These are phyloP conservation scores for Nothomitra cinnamomea DNA, from an alignment of 2,329 filamentous ascomycete genomes.

Conservation along the genomic window DNA sequence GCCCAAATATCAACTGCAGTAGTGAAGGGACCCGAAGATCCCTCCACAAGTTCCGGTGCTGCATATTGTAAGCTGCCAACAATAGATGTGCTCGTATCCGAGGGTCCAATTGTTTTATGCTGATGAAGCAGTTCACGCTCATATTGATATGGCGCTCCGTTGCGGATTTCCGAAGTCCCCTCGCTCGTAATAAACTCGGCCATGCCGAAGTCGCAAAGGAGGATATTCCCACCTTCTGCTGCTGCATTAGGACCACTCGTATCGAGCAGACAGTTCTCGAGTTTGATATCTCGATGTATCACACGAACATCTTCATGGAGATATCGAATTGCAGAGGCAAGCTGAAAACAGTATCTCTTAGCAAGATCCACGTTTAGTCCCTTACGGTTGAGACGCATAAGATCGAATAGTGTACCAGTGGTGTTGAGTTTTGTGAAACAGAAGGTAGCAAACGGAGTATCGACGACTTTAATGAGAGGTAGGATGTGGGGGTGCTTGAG, in stretches of 20 bases:
- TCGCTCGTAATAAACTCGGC: constrained; percentile 47
- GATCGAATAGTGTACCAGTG: constrained; percentile 46
- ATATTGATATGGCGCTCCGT: neutral
- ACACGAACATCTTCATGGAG: constrained; percentile 49
- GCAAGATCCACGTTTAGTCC: constrained; percentile 35
- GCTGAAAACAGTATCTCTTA: constrained; percentile 43
- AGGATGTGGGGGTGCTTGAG: constrained; percentile 45
- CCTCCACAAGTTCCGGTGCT: constrained; percentile 5
- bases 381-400: constrained; percentile 37
- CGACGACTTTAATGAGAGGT: constrained; percentile 44
- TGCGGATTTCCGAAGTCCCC: constrained; percentile 3
- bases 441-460: constrained; percentile 50
- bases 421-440: constrained; percentile 48
- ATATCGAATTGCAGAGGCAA: constrained; percentile 47
- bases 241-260: constrained; percentile 30
- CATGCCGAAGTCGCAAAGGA: constrained; percentile 53
- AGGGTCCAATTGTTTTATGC: constrained; percentile 31
- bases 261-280: constrained; percentile 50
- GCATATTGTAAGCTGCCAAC: constrained; percentile 6
- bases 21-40: neutral
- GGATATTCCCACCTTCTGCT: constrained; percentile 34
- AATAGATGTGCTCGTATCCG: constrained; percentile 12
- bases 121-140: neutral
- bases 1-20: constrained; percentile 49
- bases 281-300: constrained; percentile 50